Conservation (phyloP, 1,139 yeast genomes). For the Protomyces pachydermus region DNA sequence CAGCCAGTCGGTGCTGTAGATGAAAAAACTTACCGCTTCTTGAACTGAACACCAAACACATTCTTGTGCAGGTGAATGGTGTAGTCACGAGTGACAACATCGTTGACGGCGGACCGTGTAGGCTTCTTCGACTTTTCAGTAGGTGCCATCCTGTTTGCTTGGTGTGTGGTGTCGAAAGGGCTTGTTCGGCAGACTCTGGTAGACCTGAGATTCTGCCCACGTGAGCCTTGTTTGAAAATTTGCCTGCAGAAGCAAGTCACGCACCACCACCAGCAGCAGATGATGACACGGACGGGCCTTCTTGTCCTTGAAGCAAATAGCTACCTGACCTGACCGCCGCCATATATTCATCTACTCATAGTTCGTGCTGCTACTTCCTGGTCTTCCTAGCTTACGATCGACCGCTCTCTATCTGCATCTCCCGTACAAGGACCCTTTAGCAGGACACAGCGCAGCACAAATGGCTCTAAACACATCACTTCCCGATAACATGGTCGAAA, state of each 20-base stretch:
- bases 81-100: constrained; percentile 99
- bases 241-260: background rate
- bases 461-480: background rate
- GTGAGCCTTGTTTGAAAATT: background rate
- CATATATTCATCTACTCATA: too few relatives aligned
- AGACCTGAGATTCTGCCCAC: background rate
- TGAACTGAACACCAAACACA: constrained; percentile 82
- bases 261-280: background rate
- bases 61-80: constrained; percentile 62
- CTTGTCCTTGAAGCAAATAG: too few relatives aligned
- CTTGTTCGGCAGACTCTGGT: background rate
- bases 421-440: too few relatives aligned
- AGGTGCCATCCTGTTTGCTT: constrained; percentile 39
- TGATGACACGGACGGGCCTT: background rate
- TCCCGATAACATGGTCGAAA: background rate
- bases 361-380: too few relatives aligned
- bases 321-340: too few relatives aligned
- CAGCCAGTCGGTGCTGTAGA: background rate
- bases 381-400: too few relatives aligned
- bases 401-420: too few relatives aligned
- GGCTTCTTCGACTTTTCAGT: constrained; percentile 51
- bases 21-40: constrained; percentile 52
- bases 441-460: background rate
- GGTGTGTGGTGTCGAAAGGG: background rate
- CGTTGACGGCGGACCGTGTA: constrained; percentile 65